Evolutionary conservation across 768 basidiomycete species (phyloP), one percentile per base, ranked within the genome.

Genomic region (Basidioascus undulatus): DNA sequence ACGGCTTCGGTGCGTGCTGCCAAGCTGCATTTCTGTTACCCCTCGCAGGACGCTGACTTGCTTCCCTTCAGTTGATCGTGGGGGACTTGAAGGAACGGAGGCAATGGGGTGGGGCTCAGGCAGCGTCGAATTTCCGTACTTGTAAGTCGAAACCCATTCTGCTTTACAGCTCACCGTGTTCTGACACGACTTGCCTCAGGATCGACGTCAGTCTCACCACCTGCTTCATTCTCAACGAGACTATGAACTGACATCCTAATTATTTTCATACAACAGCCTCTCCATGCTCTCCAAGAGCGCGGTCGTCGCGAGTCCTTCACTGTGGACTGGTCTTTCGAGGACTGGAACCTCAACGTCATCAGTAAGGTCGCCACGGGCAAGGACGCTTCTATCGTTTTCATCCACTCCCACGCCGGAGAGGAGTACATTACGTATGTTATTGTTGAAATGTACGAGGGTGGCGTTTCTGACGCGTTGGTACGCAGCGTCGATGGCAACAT

Each of bases 101-200:
- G 82, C 81, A 7, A 76, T 84, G 74, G 83, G 83, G 12, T 92
- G 86, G 86, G 86, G 82, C 28, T 77, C 74, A 37, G 82, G 39
- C 10, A 35, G 32, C 11, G 37, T 35, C 30, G 48, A 60, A 15
- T 59, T 57, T 61, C 71, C 74, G 5, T 84, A 83, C 57, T 67
- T 84, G 12, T n/a, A n/a, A n/a, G 59, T 84, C 44, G 41, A 52
- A 69, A 60, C 2, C 12, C 35, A 18, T 27, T 7, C 24, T 37
- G 12, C n/a, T 6, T 21, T 19, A 24, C n/a, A 16, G 25, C n/a
- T 23, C 18, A 35, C 10, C 19, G n/a, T 32, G 5, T 23, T n/a
- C 6, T 20, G 13, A 16, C 37, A 37, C 24, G 37, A 5, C 5
- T 11, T 12, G 16, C 26, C 5, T 32, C 10, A 7, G 20, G 16